Percentiles rank a stretch among this genome's conserved stretches.
Evolutionary conservation across 2,329 filamentous ascomycete genomes (phyloP).

Genomic region (Tricladium varicosporioides): DNA sequence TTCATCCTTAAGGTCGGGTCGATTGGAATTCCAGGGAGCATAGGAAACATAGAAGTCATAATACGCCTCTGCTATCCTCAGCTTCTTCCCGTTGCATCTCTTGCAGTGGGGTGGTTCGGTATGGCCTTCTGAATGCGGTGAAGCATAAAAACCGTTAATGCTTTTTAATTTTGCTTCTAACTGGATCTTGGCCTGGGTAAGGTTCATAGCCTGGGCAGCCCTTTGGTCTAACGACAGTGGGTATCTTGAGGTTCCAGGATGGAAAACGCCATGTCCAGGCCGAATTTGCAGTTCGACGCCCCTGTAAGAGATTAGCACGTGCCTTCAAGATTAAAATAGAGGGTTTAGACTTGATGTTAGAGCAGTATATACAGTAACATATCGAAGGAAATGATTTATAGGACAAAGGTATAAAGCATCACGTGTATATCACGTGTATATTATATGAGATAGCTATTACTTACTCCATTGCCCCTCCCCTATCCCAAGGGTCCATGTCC

Average conservation of each 20-base stretch:
- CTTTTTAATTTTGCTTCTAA: constrained; percentile 22
- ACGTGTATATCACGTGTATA: constrained; percentile 15
- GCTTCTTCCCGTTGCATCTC: constrained; percentile 23
- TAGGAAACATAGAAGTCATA: constrained; percentile 28
- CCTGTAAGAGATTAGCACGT: constrained; percentile 10
- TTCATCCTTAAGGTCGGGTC: constrained; percentile 19
- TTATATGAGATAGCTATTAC: neutral
- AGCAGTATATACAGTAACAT: neutral
- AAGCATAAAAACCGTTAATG: constrained; percentile 19
- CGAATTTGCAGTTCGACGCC: constrained; percentile 20
- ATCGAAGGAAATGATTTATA: neutral
- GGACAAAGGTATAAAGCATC: neutral
- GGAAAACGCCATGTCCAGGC: neutral
- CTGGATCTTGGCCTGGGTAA: constrained; percentile 21
- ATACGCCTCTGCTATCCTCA: constrained; percentile 27
- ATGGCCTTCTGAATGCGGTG: constrained; percentile 20
- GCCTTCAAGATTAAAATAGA: neutral
- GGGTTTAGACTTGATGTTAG: neutral
- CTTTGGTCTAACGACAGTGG: constrained; percentile 27
- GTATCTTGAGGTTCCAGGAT: constrained; percentile 6
- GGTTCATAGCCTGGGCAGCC: constrained; percentile 23
- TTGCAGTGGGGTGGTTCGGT: constrained; percentile 24
- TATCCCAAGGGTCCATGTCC: neutral
- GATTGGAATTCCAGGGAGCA: constrained; percentile 24
- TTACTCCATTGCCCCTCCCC: neutral